These are phyloP conservation scores for Leptoxyphium fumago DNA, from an alignment of 2,329 filamentous ascomycete genomes.

Conservation along the genomic window DNA sequence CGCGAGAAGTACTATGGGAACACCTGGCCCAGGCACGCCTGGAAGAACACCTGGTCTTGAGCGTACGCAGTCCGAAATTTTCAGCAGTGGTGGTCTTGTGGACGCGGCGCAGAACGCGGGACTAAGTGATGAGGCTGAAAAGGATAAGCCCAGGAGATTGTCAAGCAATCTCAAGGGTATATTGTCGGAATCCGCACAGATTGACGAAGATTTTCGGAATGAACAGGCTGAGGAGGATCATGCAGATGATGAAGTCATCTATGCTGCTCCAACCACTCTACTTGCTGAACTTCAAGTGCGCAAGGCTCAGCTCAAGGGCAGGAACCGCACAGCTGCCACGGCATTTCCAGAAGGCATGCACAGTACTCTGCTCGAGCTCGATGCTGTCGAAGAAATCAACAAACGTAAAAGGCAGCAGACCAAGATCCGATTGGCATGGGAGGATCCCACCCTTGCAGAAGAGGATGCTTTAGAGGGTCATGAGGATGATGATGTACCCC, in stretches of 20 bases:
- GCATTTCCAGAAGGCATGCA: slow-evolving; percentile 66
- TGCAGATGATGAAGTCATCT: slow-evolving; percentile 26
- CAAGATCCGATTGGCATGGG: slow-evolving; percentile 81
- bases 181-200: slow-evolving; percentile 20
- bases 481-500: slow-evolving; percentile 71
- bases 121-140: slow-evolving; percentile 18
- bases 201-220: slow-evolving; percentile 30
- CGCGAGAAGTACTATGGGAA: neutral
- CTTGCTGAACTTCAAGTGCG: slow-evolving; percentile 83
- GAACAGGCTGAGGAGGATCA: slow-evolving; percentile 31
- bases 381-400: slow-evolving; percentile 77
- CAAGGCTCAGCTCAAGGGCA: slow-evolving; percentile 73
- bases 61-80: slow-evolving; percentile 3
- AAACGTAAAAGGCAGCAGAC: slow-evolving; percentile 58
- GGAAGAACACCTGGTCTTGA: slow-evolving; percentile 2
- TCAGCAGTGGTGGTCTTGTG: slow-evolving; percentile 10
- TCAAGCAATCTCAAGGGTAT: slow-evolving; percentile 4
- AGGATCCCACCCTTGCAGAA: slow-evolving; percentile 40
- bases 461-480: slow-evolving; percentile 32
- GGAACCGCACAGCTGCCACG: slow-evolving; percentile 54
- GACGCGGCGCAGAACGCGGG: slow-evolving; percentile 18
- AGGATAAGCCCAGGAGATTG: slow-evolving; percentile 7
- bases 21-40: slow-evolving; percentile 6
- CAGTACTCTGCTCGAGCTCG: slow-evolving; percentile 76
- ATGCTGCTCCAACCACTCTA: slow-evolving; percentile 72